phyloP scores from a whole-genome alignment of 2,329 filamentous ascomycete genomes.

The Polychaeton citri region DNA sequence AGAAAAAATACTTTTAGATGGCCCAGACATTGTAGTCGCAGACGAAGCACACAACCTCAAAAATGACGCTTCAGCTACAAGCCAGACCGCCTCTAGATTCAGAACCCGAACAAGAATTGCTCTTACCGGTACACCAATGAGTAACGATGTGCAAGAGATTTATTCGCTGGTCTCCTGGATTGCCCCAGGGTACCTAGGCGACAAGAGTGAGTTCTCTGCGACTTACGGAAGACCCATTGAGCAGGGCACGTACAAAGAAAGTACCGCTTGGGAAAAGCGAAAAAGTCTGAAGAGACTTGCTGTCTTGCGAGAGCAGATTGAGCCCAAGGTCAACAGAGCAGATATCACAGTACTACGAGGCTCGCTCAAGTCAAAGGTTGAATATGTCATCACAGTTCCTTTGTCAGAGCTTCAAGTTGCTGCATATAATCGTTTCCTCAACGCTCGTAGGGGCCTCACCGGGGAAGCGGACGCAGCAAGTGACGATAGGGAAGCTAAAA shows the following conservation, averaged over 20 bases:
- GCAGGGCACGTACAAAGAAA: conserved; percentile 55
- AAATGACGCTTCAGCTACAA: conserved; percentile 43
- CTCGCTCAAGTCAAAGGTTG: conserved; percentile 60
- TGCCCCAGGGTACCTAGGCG: conserved; percentile 63
- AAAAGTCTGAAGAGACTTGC: conserved; percentile 52
- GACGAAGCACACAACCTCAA: conserved; percentile 80
- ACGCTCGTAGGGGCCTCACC: conserved; percentile 20
- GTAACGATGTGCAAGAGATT: conserved; percentile 75
- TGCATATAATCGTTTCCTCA: conserved; percentile 47
- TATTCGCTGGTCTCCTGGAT: conserved; percentile 83
- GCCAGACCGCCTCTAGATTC: conserved; percentile 45
- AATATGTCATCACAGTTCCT: conserved; percentile 67
- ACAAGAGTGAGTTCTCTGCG: conserved; percentile 50
- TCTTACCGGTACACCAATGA: conserved; percentile 73
- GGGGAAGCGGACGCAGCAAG: conserved; percentile 17
- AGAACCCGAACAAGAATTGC: conserved; percentile 61
- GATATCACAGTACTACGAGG: conserved; percentile 55
- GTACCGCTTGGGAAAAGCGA: conserved; percentile 40
- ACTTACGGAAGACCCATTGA: conserved; percentile 64
- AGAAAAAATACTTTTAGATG: conserved; percentile 39
- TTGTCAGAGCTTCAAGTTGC: conserved; percentile 51
- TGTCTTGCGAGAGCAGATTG: conserved; percentile 57
- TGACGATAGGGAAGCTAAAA: no score
- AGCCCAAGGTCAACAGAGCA: conserved; percentile 64
- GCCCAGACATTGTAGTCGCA: conserved; percentile 61